A percentile compares a stretch with the other conserved stretches of the same genome.
Conservation (phyloP, 1,139 yeast species). For the Geotrichum bryndzae region DNA sequence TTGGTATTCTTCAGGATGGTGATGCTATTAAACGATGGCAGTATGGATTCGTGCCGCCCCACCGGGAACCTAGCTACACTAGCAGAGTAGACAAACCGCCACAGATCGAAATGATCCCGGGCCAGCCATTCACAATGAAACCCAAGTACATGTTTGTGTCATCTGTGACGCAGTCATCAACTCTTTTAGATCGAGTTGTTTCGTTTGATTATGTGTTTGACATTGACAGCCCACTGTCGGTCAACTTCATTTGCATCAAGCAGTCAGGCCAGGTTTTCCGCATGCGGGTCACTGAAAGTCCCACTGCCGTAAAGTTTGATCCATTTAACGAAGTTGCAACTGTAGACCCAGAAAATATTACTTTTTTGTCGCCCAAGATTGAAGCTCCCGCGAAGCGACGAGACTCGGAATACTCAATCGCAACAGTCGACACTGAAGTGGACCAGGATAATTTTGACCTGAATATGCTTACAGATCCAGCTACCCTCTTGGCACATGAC, state of each 20-base stretch:
- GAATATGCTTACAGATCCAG: constrained; percentile 18
- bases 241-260: constrained; percentile 76
- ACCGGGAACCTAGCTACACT: constrained; percentile 2
- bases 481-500: constrained; percentile 30
- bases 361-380: constrained; percentile 23
- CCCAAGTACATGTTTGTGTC: constrained; percentile 57
- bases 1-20: constrained; percentile 75
- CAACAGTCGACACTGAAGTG: constrained; percentile 28
- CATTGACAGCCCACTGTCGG: constrained; percentile 37
- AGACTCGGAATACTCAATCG: constrained; percentile 19
- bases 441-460: constrained; percentile 28
- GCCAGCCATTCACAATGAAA: constrained; percentile 6
- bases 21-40: constrained; percentile 78
- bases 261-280: constrained; percentile 83
- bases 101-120: constrained; percentile 1
- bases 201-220: constrained; percentile 80
- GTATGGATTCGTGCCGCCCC: constrained; percentile 52
- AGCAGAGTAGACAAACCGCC: constrained; percentile 2
- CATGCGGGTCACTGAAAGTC: constrained; percentile 68
- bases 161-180: constrained; percentile 65
- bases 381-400: neutral
- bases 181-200: constrained; percentile 73
- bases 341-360: constrained; percentile 56
- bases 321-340: constrained; percentile 65
- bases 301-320: constrained; percentile 58